Conservation (phyloP, 2,329 filamentous ascomycete genomes). For the Zymoseptoria pseudotritici region DNA sequence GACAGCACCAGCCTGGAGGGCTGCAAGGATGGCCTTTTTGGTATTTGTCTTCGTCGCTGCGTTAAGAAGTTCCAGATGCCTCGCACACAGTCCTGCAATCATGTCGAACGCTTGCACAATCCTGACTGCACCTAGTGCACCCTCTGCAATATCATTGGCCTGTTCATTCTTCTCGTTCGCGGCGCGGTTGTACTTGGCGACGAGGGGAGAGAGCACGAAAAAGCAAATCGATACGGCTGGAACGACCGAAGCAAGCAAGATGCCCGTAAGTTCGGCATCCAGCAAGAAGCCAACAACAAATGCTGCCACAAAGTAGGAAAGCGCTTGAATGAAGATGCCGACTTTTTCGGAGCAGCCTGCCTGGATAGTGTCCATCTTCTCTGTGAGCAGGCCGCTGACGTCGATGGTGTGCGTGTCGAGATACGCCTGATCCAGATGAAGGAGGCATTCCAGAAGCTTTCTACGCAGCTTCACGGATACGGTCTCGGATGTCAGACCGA, state of each 20-base stretch:
- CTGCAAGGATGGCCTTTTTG: slow-evolving; percentile 35
- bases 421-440: slow-evolving; percentile 47
- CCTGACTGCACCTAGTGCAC: slow-evolving; percentile 39
- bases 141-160: slow-evolving; percentile 39
- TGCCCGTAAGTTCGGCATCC: slow-evolving; percentile 35
- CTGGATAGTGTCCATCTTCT: slow-evolving; percentile 41
- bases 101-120: slow-evolving; percentile 44
- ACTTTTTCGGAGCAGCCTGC: slow-evolving; percentile 42
- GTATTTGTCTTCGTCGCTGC: slow-evolving; percentile 32
- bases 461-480: slow-evolving; percentile 42
- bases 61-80: slow-evolving; percentile 31
- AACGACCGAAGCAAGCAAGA: slow-evolving; percentile 41
- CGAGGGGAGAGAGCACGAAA: slow-evolving; percentile 34
- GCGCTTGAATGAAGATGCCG: slow-evolving; percentile 40
- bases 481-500: slow-evolving; percentile 44
- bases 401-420: slow-evolving; percentile 46
- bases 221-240: slow-evolving; percentile 42
- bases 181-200: slow-evolving; percentile 35
- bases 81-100: slow-evolving; percentile 33
- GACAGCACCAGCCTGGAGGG: slow-evolving; percentile 36
- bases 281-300: slow-evolving; percentile 41
- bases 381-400: slow-evolving; percentile 40
- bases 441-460: slow-evolving; percentile 39
- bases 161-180: slow-evolving; percentile 34
- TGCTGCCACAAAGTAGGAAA: slow-evolving; percentile 40